Evolutionary conservation across 352 stramenopile species (phyloP), one percentile per base, ranked within the genome.

Genomic region (Phytophthora cryptogea): DNA sequence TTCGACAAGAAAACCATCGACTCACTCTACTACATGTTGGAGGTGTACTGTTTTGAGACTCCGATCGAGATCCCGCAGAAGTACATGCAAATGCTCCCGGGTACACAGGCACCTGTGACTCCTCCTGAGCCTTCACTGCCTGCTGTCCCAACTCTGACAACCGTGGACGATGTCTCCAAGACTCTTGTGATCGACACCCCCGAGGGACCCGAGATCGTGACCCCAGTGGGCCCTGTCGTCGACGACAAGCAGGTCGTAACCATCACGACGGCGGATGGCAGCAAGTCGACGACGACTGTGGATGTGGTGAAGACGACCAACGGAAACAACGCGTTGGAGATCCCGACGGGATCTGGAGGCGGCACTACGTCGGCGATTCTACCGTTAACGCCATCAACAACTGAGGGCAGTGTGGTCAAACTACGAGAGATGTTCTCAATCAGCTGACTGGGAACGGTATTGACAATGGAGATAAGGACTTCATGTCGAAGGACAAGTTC

Each of bases 401-500:
- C n/a, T n/a, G n/a, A n/a, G n/a, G n/a, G n/a, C n/a, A n/a, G n/a
- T n/a, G n/a, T n/a, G n/a, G n/a, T n/a, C n/a, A n/a, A n/a, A n/a
- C n/a, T n/a, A n/a, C n/a, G n/a, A n/a, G n/a, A n/a, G n/a, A n/a
- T n/a, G n/a, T n/a, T n/a, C n/a, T n/a, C n/a, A n/a, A n/a, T n/a
- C n/a, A n/a, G n/a, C n/a, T n/a, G n/a, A n/a, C n/a, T n/a, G n/a
- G n/a, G 6, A 40, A 47, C 36, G 45, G 44, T 8, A 30, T 58
- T 17, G 35, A 61, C 49, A 56, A 57, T 33, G 31, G 46, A 30
- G 32, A 63, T 47, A 57, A 62, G 17, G n/a, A 62, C 26, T 76
- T 65, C 28, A 83, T 83, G 74, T 73, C 70, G 2, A 83, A 83
- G 64, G 61, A 72, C 8, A 49, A 78, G 37, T 80, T 85, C 51